Conservation (phyloP, 2,329 filamentous ascomycete genomes). For the Madurella fahalii region DNA sequence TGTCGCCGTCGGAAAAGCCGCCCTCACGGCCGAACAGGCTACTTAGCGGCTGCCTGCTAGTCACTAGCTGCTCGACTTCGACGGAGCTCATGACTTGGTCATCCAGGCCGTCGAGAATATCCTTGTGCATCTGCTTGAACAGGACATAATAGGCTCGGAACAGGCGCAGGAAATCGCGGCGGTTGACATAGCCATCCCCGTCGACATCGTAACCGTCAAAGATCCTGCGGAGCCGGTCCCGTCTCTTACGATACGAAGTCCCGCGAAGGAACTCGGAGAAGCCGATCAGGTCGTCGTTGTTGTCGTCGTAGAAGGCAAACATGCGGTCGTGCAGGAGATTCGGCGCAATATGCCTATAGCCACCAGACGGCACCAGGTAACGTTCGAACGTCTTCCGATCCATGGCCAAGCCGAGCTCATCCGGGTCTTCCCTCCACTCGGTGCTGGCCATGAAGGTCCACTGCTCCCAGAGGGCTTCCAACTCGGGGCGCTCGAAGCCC, state of each 20-base stretch:
- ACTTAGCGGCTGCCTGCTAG: constrained; percentile 71
- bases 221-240: constrained; percentile 67
- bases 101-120: constrained; percentile 73
- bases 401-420: constrained; percentile 74
- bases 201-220: constrained; percentile 92
- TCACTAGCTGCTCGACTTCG: constrained; percentile 71
- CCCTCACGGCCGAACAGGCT: constrained; percentile 70
- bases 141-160: constrained; percentile 90
- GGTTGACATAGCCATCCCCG: constrained; percentile 76
- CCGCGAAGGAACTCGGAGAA: constrained; percentile 90
- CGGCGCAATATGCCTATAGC: constrained; percentile 70
- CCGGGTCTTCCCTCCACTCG: constrained; percentile 77
- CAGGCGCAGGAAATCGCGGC: constrained; percentile 84
- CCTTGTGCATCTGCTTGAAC: constrained; percentile 82
- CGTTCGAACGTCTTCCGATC: constrained; percentile 90
- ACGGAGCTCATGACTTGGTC: constrained; percentile 73
- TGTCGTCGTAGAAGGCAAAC: constrained; percentile 94
- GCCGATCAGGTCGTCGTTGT: constrained; percentile 81
- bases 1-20: constrained; percentile 59
- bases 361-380: constrained; percentile 81
- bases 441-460: constrained; percentile 91
- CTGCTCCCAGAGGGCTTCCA: constrained; percentile 94
- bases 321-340: constrained; percentile 94
- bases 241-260: constrained; percentile 64
- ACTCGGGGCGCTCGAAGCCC: constrained; percentile 76